Evolutionary conservation across 2,329 filamentous ascomycete genomes (phyloP).

Genomic region (Penicillium aurantiogriseum): DNA sequence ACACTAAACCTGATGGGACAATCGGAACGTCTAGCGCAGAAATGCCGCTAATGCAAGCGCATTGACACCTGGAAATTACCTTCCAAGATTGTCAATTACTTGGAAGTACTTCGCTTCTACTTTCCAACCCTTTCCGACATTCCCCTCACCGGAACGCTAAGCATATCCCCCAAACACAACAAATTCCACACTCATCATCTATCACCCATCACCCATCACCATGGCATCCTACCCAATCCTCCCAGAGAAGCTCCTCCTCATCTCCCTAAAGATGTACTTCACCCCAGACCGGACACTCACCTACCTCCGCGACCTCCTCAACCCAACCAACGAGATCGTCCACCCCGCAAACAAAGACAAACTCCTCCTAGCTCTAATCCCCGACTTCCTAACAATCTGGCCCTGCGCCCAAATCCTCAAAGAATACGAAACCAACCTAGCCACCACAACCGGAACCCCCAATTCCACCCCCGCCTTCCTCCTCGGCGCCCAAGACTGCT

Average conservation of each 20-base stretch:
- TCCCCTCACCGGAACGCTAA: neutral
- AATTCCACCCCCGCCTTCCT: slow-evolving; percentile 50
- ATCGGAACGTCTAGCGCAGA: neutral
- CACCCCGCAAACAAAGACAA: slow-evolving; percentile 46
- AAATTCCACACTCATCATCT: neutral
- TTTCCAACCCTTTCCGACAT: neutral
- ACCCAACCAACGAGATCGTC: slow-evolving; percentile 47
- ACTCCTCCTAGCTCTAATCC: slow-evolving; percentile 73
- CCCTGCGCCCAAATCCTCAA: slow-evolving; percentile 44
- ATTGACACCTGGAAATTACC: neutral
- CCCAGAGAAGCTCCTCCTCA: slow-evolving; percentile 39
- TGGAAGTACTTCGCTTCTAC: neutral
- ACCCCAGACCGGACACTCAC: slow-evolving; percentile 51
- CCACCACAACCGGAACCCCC: slow-evolving; percentile 13
- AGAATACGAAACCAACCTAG: slow-evolving; percentile 28
- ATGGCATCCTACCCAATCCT: slow-evolving; percentile 33
- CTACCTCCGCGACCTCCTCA: slow-evolving; percentile 54
- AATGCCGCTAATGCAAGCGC: slow-evolving; percentile 1
- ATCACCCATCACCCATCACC: neutral
- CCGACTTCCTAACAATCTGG: slow-evolving; percentile 69
- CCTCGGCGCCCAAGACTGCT: slow-evolving; percentile 74
- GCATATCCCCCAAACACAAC: neutral
- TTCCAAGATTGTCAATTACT: neutral
- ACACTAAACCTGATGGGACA: neutral
- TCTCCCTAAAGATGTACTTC: slow-evolving; percentile 43